These are phyloP conservation scores for Fraxinus floribunda DNA, from an alignment of 305 asterid genomes.

Conservation along the genomic window DNA sequence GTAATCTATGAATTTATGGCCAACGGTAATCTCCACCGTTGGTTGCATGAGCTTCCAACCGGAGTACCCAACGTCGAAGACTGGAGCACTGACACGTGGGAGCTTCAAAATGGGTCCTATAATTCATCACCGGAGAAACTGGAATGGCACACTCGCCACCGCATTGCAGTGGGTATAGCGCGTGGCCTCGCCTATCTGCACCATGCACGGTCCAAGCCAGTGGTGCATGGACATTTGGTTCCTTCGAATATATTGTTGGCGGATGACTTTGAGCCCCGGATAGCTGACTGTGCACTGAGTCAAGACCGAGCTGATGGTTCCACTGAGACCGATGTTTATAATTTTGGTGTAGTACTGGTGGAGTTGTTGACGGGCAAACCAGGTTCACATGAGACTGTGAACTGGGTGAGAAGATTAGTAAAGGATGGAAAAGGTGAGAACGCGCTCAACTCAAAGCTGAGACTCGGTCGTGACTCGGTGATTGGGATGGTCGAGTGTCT, in stretches of 20 bases:
- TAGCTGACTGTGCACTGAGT: conserved; percentile 60
- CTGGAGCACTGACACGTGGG: conserved; percentile 95
- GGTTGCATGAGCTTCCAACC: conserved; percentile 84
- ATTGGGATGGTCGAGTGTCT: conserved; percentile 81
- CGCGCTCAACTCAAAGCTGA: conserved; percentile 65
- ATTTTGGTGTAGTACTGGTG: conserved; percentile 63
- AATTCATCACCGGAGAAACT: conserved; percentile 49
- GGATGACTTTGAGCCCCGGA: conserved; percentile 76
- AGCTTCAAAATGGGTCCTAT: conserved; percentile 44
- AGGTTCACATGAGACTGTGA: conserved; percentile 44
- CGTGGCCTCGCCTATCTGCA: conserved; percentile 91
- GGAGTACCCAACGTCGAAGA: conserved; percentile 75
- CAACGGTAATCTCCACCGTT: conserved; percentile 89
- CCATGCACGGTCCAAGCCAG: conserved; percentile 78
- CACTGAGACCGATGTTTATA: conserved; percentile 63
- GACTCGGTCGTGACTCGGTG: conserved; percentile 47
- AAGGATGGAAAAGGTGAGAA: conserved; percentile 54
- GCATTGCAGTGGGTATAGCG: conserved; percentile 84
- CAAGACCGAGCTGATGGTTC: conserved; percentile 36
- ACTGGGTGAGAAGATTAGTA: conserved; percentile 54
- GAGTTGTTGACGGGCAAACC: conserved; percentile 64
- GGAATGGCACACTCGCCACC: conserved; percentile 98
- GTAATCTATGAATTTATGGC: conserved; percentile 78
- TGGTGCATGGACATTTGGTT: conserved; percentile 73
- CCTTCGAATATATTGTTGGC: conserved; percentile 60